Base-by-base conservation (phyloP, 2,329 filamentous ascomycete genomes). In the Phyllosticta paracitricarpa region DNA sequence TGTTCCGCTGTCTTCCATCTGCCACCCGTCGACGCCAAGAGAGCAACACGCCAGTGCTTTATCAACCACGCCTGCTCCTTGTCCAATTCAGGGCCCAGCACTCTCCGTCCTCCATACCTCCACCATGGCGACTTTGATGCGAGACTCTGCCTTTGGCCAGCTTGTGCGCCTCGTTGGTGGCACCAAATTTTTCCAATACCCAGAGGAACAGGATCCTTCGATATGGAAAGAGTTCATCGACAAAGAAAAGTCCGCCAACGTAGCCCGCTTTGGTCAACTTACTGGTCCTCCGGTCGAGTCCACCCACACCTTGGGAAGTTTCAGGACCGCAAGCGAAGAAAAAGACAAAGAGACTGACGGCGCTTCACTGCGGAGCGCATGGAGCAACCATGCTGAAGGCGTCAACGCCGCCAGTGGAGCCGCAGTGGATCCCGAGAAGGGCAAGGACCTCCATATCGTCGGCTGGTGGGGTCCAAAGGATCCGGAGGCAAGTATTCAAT, bases 401-500 rank as follows among this genome's bases (percentile, higher is more conserved):
- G 22, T 17, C 55, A 57, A 57, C 30, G 26, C 24, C 19, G 40
- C 40, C 14, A 48, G 40, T 48, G 30, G 30, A 5, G 52, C 14
- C 40, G 14, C 14, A 30, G 69, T 81, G 14, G 80, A 83, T 66
- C 72, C 76, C 0, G 81, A 83, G 65, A 83, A 82, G 64, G 80
- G 80, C 0, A 74, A 70, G 63, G 79, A 83, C 67, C 67, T 76
- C 7, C 70, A 78, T 59, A 69, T 84, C 5, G 75, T 84, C 6
- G 73, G 76, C 40, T 84, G 81, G 81, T 80, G 74, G 65, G 78
- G 76, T 0, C 72, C 75, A 0, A 66, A 79, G 61, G 81, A 83
- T 65, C 70, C 73, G 4, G 73, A 70, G 60, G 71, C 71, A 66
- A 56, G 65, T 60, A 4, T 35, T 51, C 5, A 4, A 4, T 8